Evolutionary conservation across 441 rosid species (phyloP).

Genomic region (Adansonia gregorii): DNA sequence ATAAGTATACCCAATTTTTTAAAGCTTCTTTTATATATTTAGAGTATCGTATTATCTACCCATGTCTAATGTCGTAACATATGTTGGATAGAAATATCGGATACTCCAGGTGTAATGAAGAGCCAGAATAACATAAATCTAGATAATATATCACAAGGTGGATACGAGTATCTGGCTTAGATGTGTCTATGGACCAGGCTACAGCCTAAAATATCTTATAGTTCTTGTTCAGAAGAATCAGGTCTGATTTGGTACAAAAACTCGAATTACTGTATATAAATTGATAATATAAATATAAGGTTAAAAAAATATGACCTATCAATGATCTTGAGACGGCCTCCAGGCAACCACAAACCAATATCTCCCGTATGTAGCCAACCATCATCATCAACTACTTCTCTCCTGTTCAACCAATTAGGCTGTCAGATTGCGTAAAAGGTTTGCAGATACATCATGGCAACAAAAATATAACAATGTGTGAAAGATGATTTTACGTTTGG

Average conservation of each 20-base stretch:
- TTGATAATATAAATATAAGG: neutral
- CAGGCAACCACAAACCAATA: slow-evolving; percentile 90
- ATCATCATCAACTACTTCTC: slow-evolving; percentile 77
- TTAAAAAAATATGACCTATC: slow-evolving; percentile 60
- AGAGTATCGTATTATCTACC: too few relatives aligned
- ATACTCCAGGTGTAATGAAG: too few relatives aligned
- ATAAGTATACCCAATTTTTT: too few relatives aligned
- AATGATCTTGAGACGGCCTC: slow-evolving; percentile 94
- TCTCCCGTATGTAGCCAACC: slow-evolving; percentile 97
- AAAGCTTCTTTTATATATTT: too few relatives aligned
- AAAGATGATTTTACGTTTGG: slow-evolving; percentile 52
- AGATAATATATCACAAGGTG: slow-evolving; percentile 11
- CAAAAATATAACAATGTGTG: slow-evolving; percentile 24
- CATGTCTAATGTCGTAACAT: too few relatives aligned
- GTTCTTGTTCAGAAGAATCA: too few relatives aligned
- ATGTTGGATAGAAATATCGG: too few relatives aligned
- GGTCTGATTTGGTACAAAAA: too few relatives aligned
- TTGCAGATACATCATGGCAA: slow-evolving; percentile 8
- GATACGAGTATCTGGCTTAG: neutral
- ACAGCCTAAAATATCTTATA: too few relatives aligned
- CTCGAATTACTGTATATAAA: too few relatives aligned
- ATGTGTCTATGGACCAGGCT: neutral
- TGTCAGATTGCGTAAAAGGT: slow-evolving; percentile 19
- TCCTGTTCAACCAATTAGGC: slow-evolving; percentile 52
- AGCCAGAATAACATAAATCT: too few relatives aligned